Conservation (phyloP, 345 rosid species). For the Acer yangbiense region DNA sequence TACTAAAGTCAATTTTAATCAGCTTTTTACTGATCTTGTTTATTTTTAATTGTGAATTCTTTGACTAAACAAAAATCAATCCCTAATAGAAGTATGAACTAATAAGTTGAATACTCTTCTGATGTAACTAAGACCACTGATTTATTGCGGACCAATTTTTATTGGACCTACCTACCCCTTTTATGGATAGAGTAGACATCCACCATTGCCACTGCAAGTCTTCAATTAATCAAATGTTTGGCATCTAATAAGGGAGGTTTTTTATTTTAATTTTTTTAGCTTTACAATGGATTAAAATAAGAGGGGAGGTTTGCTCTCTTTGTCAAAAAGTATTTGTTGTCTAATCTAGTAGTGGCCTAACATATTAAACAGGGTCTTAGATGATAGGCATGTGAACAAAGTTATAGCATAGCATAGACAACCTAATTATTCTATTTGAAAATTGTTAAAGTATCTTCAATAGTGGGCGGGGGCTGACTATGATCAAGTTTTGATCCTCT, state of each 20-base stretch:
- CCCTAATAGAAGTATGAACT: not conserved
- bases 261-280: not conserved
- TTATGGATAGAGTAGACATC: slow-evolving; percentile 14
- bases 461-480: not conserved
- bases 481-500: not conserved
- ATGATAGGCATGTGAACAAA: slow-evolving; percentile 18
- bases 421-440: slow-evolving; percentile 9
- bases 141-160: slow-evolving; percentile 18
- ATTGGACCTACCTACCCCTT: not conserved
- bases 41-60: not conserved
- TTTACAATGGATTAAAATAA: slow-evolving; percentile 10
- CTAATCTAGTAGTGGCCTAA: slow-evolving; percentile 21
- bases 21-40: too few species aligned
- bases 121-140: not conserved
- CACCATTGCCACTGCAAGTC: slow-evolving; percentile 11
- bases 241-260: slow-evolving; percentile 4
- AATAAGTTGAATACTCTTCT: not conserved
- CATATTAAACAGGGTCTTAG: slow-evolving; percentile 7
- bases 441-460: slow-evolving; percentile 13
- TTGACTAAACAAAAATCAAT: not conserved
- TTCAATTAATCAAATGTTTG: slow-evolving; percentile 12
- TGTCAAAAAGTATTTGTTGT: slow-evolving; percentile 25
- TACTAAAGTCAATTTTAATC: not conserved
- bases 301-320: not conserved
- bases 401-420: not conserved